These are phyloP conservation scores for Aspergillus fumigatus DNA, from an alignment of 2,329 filamentous ascomycete species.

Conservation along the genomic window DNA sequence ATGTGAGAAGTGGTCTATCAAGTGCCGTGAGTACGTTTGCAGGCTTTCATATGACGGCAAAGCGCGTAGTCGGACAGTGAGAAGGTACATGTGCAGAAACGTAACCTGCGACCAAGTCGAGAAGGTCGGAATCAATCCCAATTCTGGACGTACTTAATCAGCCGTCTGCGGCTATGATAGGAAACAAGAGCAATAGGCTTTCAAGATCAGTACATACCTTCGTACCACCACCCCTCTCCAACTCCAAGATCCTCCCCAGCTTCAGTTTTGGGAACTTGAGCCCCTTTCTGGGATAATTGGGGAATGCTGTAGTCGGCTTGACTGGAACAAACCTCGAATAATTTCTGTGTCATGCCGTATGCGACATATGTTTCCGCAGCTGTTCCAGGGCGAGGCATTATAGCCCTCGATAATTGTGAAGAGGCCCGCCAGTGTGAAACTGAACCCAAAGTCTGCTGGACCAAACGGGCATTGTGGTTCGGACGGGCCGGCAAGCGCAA, in stretches of 20 bases:
- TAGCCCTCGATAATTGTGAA: conserved; percentile 24
- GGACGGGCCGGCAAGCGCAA: neutral
- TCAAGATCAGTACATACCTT: conserved; percentile 51
- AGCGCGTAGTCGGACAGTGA: conserved; percentile 77
- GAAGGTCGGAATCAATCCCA: conserved; percentile 80
- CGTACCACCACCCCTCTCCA: conserved; percentile 74
- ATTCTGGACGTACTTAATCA: conserved; percentile 48
- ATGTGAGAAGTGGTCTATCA: conserved; percentile 83
- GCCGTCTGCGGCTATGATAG: neutral
- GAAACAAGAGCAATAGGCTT: neutral
- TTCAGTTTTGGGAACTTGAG: conserved; percentile 64
- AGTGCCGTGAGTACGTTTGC: conserved; percentile 77
- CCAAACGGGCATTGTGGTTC: neutral
- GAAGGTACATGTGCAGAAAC: conserved; percentile 91
- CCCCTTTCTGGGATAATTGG: conserved; percentile 60
- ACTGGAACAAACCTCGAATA: conserved; percentile 70
- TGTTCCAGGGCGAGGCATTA: conserved; percentile 32
- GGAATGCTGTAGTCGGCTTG: conserved; percentile 75
- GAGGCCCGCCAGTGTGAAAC: conserved; percentile 16
- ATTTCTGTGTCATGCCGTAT: conserved; percentile 69
- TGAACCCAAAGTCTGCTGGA: conserved; percentile 1
- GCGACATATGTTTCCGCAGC: conserved; percentile 68
- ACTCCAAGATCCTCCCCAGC: conserved; percentile 79
- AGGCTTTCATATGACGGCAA: conserved; percentile 63
- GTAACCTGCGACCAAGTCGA: conserved; percentile 94